Evolutionary conservation across 2,329 filamentous ascomycete genomes (phyloP).

Genomic region (Penicillium sclerotigenum): DNA sequence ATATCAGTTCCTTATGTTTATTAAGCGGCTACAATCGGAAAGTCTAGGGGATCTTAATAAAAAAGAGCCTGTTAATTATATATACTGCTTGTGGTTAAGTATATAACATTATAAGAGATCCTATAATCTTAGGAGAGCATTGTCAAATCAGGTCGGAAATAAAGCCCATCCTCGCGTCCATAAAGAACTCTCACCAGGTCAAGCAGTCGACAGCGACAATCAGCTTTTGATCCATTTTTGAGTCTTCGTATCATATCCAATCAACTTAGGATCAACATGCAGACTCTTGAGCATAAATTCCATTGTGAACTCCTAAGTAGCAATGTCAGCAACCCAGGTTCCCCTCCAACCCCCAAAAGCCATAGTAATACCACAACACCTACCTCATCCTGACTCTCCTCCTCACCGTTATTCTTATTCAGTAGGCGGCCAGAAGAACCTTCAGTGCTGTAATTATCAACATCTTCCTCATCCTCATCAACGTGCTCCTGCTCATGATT

Average conservation of each 20-base stretch:
- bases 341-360: neutral
- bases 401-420: conserved; percentile 30
- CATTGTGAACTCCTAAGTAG: conserved; percentile 61
- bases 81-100: neutral
- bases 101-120: neutral
- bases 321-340: conserved; percentile 4
- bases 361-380: neutral
- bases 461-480: conserved; percentile 30
- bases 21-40: conserved; percentile 10
- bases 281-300: conserved; percentile 65
- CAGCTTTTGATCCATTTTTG: conserved; percentile 53
- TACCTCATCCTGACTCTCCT: conserved; percentile 37
- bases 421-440: conserved; percentile 23
- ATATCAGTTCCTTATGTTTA: conserved; percentile 11
- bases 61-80: neutral
- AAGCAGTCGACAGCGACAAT: neutral
- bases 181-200: neutral
- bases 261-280: conserved; percentile 60
- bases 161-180: neutral
- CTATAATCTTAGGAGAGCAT: neutral
- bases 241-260: conserved; percentile 59
- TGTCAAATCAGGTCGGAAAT: neutral
- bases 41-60: conserved; percentile 10
- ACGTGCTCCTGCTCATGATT: conserved; percentile 38
- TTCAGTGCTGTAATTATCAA: conserved; percentile 38